These are phyloP conservation scores for Fusarium vanettenii DNA, from an alignment of 2,329 filamentous ascomycete genomes.

Conservation along the genomic window DNA sequence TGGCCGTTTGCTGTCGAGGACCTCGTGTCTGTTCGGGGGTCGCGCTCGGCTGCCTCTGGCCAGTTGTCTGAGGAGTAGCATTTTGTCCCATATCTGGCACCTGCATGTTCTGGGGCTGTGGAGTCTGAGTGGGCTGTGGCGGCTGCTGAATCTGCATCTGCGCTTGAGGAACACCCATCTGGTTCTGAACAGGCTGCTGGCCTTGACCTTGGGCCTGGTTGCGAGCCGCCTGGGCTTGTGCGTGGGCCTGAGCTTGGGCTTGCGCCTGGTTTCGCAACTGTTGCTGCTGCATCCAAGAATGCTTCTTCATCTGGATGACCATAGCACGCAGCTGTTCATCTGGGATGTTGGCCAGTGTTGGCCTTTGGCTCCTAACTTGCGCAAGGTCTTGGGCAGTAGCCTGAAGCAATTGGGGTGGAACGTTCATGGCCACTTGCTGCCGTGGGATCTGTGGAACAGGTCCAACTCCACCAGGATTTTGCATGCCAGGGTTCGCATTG, in stretches of 20 bases:
- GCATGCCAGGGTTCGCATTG: slow-evolving; percentile 42
- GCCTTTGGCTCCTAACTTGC: slow-evolving; percentile 43
- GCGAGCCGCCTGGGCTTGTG: slow-evolving; percentile 50
- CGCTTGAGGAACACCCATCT: slow-evolving; percentile 58
- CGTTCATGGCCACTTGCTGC: slow-evolving; percentile 36
- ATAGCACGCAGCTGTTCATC: slow-evolving; percentile 50
- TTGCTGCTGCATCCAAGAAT: slow-evolving; percentile 45
- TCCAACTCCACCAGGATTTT: slow-evolving; percentile 37
- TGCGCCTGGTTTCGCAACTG: slow-evolving; percentile 51
- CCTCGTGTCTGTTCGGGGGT: slow-evolving; percentile 43
- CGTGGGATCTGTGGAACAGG: neutral
- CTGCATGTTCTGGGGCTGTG: slow-evolving; percentile 53
- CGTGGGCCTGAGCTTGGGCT: slow-evolving; percentile 50
- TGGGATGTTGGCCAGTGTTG: slow-evolving; percentile 42
- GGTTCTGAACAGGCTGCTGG: slow-evolving; percentile 49
- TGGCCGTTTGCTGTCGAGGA: slow-evolving; percentile 42
- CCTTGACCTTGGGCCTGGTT: slow-evolving; percentile 44
- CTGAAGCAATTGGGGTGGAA: slow-evolving; percentile 49
- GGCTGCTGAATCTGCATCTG: slow-evolving; percentile 67
- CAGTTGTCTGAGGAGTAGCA: slow-evolving; percentile 43
- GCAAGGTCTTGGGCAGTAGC: slow-evolving; percentile 50
- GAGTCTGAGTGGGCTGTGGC: slow-evolving; percentile 53
- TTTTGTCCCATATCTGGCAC: slow-evolving; percentile 58
- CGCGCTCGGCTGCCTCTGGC: slow-evolving; percentile 45
- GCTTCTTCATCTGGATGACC: slow-evolving; percentile 49